A percentile compares a stretch with the other conserved stretches of the same genome.
Evolutionary conservation across 164 flowering plant genomes (phyloP).

Genomic region (Vitis cinerea): DNA sequence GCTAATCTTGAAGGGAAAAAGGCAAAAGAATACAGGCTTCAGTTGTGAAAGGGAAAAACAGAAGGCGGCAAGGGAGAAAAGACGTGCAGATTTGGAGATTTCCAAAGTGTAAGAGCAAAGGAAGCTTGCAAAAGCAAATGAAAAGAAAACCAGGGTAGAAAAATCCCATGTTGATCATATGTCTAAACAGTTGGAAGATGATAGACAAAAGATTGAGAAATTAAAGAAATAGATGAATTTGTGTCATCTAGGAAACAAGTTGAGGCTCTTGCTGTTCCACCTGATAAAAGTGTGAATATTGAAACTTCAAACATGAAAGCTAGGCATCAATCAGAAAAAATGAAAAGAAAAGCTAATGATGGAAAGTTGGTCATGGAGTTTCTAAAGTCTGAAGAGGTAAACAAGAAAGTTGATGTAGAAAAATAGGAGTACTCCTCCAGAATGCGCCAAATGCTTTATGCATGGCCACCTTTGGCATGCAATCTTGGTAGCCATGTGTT

Average conservation of each 20-base stretch:
- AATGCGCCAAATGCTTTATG: no score
- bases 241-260: slow-evolving; percentile 20
- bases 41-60: slow-evolving; percentile 34
- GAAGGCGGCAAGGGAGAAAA: slow-evolving; percentile 27
- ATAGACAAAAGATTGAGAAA: slow-evolving; percentile 20
- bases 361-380: slow-evolving; percentile 15
- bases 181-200: slow-evolving; percentile 25
- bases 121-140: slow-evolving; percentile 30
- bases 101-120: slow-evolving; percentile 36
- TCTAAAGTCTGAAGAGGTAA: slow-evolving; percentile 19
- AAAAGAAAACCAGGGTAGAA: slow-evolving; percentile 23
- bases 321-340: slow-evolving; percentile 1
- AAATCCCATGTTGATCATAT: slow-evolving; percentile 33
- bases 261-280: background rate
- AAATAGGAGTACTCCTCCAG: slow-evolving; percentile 13
- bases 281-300: background rate
- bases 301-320: slow-evolving; percentile 21
- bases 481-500: no score
- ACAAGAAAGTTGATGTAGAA: slow-evolving; percentile 34
- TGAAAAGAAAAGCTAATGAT: slow-evolving; percentile 13
- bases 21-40: slow-evolving; percentile 47
- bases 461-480: no score
- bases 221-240: slow-evolving; percentile 28
- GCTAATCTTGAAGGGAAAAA: slow-evolving; percentile 39
- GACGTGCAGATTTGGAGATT: slow-evolving; percentile 30